A percentile compares a stretch with the other conserved stretches of the same genome.
Evolutionary conservation across 1,284 basidiomycete genomes (phyloP).

Genomic region (Leccinum pachyderme): DNA sequence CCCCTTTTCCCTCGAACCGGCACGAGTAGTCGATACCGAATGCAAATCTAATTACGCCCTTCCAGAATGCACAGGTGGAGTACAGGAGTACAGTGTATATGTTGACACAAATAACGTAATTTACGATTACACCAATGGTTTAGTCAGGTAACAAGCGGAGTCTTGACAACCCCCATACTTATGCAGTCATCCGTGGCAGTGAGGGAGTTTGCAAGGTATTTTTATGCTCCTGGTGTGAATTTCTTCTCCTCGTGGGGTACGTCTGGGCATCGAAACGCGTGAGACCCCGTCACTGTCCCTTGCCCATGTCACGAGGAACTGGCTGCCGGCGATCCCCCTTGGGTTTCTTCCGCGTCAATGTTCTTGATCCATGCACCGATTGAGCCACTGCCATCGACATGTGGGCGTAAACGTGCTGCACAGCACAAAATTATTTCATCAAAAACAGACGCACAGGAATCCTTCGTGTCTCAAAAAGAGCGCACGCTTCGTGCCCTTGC

Average conservation of each 20-base stretch:
- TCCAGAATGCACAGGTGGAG: neutral
- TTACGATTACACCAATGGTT: conserved; percentile 13
- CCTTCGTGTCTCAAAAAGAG: conserved; percentile 98
- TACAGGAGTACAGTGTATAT: conserved; percentile 5
- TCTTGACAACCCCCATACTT: conserved; percentile 7
- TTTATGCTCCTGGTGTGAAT: conserved; percentile 23
- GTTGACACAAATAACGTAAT: conserved; percentile 20
- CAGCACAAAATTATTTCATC: conserved; percentile 6
- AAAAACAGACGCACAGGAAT: conserved; percentile 73
- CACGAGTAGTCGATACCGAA: neutral
- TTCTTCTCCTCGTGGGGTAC: conserved; percentile 21
- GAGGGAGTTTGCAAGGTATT: conserved; percentile 24
- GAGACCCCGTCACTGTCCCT: neutral
- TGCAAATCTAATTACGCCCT: conserved; percentile 5
- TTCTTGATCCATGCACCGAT: conserved; percentile 98
- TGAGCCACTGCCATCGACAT: conserved; percentile 58
- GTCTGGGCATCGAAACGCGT: conserved; percentile 15
- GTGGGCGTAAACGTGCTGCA: conserved; percentile 5
- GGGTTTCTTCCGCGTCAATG: conserved; percentile 52
- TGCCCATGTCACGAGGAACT: conserved; percentile 9
- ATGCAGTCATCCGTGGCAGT: conserved; percentile 15
- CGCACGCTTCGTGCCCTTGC: conserved; percentile 95
- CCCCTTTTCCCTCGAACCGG: conserved; percentile 1
- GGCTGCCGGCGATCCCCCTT: conserved; percentile 8
- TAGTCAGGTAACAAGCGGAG: conserved; percentile 7